A percentile compares a stretch with the other conserved stretches of the same genome.
phyloP scores from a whole-genome alignment of 169 alveolate species.

The Plasmodium coatneyi region DNA sequence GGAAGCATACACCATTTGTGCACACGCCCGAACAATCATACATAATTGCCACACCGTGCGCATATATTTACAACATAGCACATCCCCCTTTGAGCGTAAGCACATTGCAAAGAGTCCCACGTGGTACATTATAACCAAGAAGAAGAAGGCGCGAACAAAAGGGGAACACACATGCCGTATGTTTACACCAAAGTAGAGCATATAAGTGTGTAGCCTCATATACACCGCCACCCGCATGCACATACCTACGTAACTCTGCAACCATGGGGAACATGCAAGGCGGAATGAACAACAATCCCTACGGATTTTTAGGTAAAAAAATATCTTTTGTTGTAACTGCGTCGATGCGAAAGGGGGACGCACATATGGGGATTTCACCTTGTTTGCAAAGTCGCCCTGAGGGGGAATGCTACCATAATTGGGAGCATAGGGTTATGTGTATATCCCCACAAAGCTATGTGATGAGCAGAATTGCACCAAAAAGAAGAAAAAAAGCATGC shows the following conservation, averaged over 20 bases:
- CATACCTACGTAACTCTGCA: background rate
- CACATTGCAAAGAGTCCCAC: background rate
- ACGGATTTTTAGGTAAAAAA: conserved; percentile 67
- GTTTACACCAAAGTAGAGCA: background rate
- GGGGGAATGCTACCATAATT: background rate
- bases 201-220: background rate
- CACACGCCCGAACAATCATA: background rate
- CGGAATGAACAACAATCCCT: conserved; percentile 67
- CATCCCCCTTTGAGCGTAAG: background rate
- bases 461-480: background rate
- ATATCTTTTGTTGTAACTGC: background rate
- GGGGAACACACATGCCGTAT: background rate
- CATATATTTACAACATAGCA: background rate
- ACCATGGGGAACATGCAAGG: conserved; percentile 62
- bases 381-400: background rate
- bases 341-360: background rate
- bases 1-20: background rate
- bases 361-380: background rate
- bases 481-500: background rate
- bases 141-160: background rate
- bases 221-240: background rate
- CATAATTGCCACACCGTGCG: background rate
- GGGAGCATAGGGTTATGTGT: background rate
- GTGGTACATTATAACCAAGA: background rate
- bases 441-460: background rate